Conservation (phyloP, 1,284 basidiomycete genomes). For the Cutaneotrichosporon arboriforme region DNA sequence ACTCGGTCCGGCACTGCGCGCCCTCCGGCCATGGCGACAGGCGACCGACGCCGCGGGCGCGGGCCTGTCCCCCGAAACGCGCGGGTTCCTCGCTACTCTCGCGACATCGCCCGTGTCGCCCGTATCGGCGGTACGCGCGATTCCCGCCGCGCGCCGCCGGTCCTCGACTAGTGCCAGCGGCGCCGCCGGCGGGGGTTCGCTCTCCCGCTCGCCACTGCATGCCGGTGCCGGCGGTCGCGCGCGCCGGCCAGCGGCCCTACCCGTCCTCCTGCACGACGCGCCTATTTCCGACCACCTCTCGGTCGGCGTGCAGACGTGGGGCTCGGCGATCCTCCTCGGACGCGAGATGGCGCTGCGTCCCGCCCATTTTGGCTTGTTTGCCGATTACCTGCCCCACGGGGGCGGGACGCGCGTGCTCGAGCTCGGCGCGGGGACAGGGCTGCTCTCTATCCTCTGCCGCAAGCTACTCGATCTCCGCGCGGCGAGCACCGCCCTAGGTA, state of each 20-base stretch:
- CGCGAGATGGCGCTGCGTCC: conserved; percentile 66
- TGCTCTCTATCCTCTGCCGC: conserved; percentile 63
- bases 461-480: conserved; percentile 54
- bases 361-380: conserved; percentile 32
- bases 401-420: conserved; percentile 59
- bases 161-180: not conserved
- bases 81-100: conserved; percentile 32
- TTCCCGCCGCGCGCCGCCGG: not conserved
- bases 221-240: not conserved
- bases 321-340: conserved; percentile 72
- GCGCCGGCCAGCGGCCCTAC: conserved; percentile 28
- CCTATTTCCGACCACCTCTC: conserved; percentile 68
- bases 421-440: conserved; percentile 80
- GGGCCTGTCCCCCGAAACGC: conserved; percentile 36
- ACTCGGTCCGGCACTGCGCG: conserved; percentile 28
- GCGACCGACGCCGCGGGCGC: conserved; percentile 15
- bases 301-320: conserved; percentile 89
- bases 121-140: conserved; percentile 3
- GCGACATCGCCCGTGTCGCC: conserved; percentile 35
- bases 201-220: conserved; percentile 6
- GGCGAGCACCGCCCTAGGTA: conserved; percentile 3
- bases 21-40: conserved; percentile 11
- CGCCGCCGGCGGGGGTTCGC: not conserved
- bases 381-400: conserved; percentile 30
- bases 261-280: conserved; percentile 62